A percentile compares a stretch with the other conserved stretches of the same genome.
Evolutionary conservation across 2,329 filamentous ascomycete genomes (phyloP).

Genomic region (Colletotrichum falcatum): DNA sequence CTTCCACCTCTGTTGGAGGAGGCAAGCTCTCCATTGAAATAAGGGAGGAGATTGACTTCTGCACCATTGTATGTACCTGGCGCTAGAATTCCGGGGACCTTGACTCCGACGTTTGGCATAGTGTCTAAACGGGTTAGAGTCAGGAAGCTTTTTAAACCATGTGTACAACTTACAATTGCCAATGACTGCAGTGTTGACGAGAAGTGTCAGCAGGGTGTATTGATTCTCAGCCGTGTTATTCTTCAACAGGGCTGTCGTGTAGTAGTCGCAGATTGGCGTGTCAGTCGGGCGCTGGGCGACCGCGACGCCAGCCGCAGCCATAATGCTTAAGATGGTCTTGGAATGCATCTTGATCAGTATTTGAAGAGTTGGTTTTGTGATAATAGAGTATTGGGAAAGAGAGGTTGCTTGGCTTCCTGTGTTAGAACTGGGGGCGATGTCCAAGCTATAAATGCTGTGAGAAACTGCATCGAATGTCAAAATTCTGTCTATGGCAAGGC

Average conservation of each 20-base stretch:
- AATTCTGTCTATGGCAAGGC: too few relatives aligned
- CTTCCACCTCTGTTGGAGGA: conserved; percentile 64
- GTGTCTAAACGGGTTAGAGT: conserved; percentile 55
- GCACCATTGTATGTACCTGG: conserved; percentile 61
- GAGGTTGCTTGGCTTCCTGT: neutral
- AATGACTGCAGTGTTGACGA: conserved; percentile 73
- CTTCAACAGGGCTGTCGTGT: conserved; percentile 69
- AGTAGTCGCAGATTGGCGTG: conserved; percentile 71
- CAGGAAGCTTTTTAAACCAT: neutral
- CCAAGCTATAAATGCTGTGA: neutral
- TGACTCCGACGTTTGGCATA: conserved; percentile 62
- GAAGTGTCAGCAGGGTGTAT: conserved; percentile 63
- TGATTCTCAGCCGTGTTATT: conserved; percentile 71
- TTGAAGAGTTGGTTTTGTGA: neutral
- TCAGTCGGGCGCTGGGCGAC: conserved; percentile 61
- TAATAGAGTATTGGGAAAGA: neutral
- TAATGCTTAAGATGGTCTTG: conserved; percentile 44
- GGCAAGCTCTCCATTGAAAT: conserved; percentile 67
- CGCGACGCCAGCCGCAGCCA: conserved; percentile 45
- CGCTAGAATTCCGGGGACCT: conserved; percentile 69
- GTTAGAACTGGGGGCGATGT: neutral
- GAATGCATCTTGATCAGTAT: conserved; percentile 44
- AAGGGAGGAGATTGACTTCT: conserved; percentile 68
- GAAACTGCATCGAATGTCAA: neutral
- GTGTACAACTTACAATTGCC: conserved; percentile 63